Evolutionary conservation across 257 asterid species (phyloP), one percentile per base, ranked within the genome.

Genomic region (Petunia axillaris): DNA sequence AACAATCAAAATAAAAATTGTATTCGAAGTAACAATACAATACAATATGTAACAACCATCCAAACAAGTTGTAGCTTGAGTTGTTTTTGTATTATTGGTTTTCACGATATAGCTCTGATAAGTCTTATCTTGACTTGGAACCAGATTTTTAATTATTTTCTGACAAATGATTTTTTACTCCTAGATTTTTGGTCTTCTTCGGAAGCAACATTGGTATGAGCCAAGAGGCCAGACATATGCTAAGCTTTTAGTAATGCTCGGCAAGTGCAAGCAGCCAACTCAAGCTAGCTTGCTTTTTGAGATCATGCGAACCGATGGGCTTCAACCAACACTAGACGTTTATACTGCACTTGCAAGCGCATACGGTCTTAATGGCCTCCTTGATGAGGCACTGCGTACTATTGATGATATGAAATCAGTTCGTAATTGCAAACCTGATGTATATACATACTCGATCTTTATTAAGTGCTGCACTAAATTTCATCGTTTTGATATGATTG

Each of bases 301-400:
- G 81, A 79, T 82, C 77, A 87, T 95, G 93, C 82, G 81, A 13
- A 80, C 88, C 16, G 98, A 93, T 62, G 97, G 99, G 80, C 91
- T 95, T 77, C 87, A 81, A 73, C 97, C 92, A 48, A 89, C 94
- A 0, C 75, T 93, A 43, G 97, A 93, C 66, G 90, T 88, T 16
- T 92, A 91, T 88, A 95, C 99, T 25, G 94, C 99, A 36, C 94
- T 95, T 76, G 88, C 89, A 39, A 90, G 93, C 82, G 94, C 88
- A 58, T 92, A 89, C 81, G 94, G 98, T 82, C 73, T 66, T 48
- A 92, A 84, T 57, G 93, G 97, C 80, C 93, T 88, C 74, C 86
- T 95, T 48, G 91, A 91, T 25, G 80, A 89, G 79, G 99, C 96
- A 4, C 86, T 93, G 78, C 81, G 40, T 67, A 64, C 84, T 37